phyloP scores from a whole-genome alignment of 1,284 basidiomycete species.

The Cyathus olla region DNA sequence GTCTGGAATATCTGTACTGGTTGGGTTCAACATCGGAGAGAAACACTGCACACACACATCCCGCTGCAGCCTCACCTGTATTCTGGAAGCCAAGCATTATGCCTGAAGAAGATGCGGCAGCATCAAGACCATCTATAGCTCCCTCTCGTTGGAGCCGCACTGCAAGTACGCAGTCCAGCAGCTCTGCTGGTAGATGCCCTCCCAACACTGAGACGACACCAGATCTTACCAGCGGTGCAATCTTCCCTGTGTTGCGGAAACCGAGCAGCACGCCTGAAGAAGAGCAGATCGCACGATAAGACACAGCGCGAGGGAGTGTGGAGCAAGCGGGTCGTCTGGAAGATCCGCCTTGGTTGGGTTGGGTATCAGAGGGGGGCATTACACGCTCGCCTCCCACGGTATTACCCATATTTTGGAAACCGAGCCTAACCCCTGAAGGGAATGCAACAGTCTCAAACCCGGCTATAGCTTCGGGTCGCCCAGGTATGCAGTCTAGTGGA shows the following conservation, averaged over 20 bases:
- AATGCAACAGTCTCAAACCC: conserved; percentile 9
- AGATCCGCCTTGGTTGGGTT: too few species aligned
- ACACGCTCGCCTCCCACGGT: too few species aligned
- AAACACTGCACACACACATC: conserved; percentile 38
- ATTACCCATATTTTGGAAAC: conserved; percentile 57
- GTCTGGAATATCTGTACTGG: conserved; percentile 13
- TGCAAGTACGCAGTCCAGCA: conserved; percentile 33
- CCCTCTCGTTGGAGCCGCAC: conserved; percentile 30
- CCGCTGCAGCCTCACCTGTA: conserved; percentile 45
- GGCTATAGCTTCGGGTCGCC: conserved; percentile 3
- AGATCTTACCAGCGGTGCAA: conserved; percentile 11
- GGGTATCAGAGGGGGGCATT: too few species aligned
- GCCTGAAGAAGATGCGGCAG: conserved; percentile 49
- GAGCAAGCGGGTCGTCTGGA: too few species aligned
- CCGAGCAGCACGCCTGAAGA: too few species aligned
- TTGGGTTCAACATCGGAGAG: conserved; percentile 35
- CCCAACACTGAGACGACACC: conserved; percentile 27
- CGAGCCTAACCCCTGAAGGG: too few species aligned
- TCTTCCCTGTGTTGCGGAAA: too few species aligned
- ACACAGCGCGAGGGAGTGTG: too few species aligned
- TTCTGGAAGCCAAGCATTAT: conserved; percentile 58
- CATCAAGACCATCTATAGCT: conserved; percentile 8
- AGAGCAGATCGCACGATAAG: too few species aligned
- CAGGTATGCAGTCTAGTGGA: conserved; percentile 33
- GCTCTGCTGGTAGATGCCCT: conserved; percentile 26